Evolutionary conservation across 305 asterid species (phyloP).

Genomic region (Fraxinus greggii): DNA sequence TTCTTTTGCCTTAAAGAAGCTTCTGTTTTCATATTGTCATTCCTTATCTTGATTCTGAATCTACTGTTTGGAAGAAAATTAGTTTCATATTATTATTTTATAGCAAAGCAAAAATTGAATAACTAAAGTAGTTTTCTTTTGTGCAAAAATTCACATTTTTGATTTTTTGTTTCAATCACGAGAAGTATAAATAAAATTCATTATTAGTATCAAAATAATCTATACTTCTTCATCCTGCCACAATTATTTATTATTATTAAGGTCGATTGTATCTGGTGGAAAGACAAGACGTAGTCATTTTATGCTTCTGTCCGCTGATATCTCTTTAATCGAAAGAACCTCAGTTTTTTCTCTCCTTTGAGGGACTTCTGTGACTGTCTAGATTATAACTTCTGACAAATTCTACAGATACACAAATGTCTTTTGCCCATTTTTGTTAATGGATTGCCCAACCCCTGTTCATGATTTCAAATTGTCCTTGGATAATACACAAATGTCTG

Average conservation of each 20-base stretch:
- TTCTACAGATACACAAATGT: not conserved
- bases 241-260: not conserved
- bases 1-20: not conserved
- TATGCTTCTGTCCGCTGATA: slow-evolving; percentile 3
- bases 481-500: not conserved
- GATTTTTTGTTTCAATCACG: not conserved
- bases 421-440: not conserved
- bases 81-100: not conserved
- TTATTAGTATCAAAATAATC: not conserved
- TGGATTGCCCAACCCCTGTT: not conserved
- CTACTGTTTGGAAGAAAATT: not conserved
- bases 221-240: not conserved
- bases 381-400: not conserved
- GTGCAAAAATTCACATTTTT: not conserved
- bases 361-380: slow-evolving; percentile 5
- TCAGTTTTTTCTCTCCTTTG: not conserved
- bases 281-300: not conserved
- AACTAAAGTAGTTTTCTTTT: not conserved
- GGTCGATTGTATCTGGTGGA: not conserved
- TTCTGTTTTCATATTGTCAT: not conserved
- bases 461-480: not conserved
- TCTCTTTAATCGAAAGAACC: not conserved
- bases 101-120: not conserved
- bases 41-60: not conserved
- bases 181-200: not conserved